Base-by-base conservation (phyloP, 169 alveolate species). In the Ichthyophthirius multifiliis region DNA sequence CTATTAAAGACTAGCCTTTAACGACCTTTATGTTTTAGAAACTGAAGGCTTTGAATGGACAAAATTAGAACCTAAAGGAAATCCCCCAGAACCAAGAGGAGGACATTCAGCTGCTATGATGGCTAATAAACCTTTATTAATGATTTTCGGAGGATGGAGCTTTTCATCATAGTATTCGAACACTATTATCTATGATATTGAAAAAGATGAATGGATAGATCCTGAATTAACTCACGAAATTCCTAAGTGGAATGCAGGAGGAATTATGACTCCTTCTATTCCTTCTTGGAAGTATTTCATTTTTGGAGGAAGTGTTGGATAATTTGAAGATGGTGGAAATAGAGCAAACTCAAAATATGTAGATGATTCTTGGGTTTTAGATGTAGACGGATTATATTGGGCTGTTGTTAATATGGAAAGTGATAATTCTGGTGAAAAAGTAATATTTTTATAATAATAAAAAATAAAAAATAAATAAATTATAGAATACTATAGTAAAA, bases 251-350 rank as follows among this genome's bases (percentile, higher is more conserved):
- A 97, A 96, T 84, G 90, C 91, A 86, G 84, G 95, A 44, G 91
- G 96, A 65, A 89, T 94, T 85, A 94, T 94, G 90, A 98, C 96
- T 35, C 97, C 96, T 82, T 97, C 98, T 32, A 96, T 96, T 31
- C 99, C 99, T 5, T 88, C 95, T 16, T 94, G 98, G 97, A 96
- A 96, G 82, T 96, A 95, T 81, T 96, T 97, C 82, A 87, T 96
- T 31, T 97, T 96, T 71, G 99, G 99, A 30, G 99, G 99, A 64
- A 87, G 94, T 39, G 88, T 92, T 31, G 97, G 97, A 77, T 95
- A 89, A 71, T 91, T 91, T 79, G 96, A 96, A 80, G 97, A 94
- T 90, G 97, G 97, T 23, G 93, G 96, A 62, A 90, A 94, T 71
- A 89, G 96, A 85, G 88, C 95, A 74, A 85, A 90, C 41, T 95